These are phyloP conservation scores for Paecilomyces fulvus DNA, from an alignment of 2,329 filamentous ascomycete species.

Conservation along the genomic window DNA sequence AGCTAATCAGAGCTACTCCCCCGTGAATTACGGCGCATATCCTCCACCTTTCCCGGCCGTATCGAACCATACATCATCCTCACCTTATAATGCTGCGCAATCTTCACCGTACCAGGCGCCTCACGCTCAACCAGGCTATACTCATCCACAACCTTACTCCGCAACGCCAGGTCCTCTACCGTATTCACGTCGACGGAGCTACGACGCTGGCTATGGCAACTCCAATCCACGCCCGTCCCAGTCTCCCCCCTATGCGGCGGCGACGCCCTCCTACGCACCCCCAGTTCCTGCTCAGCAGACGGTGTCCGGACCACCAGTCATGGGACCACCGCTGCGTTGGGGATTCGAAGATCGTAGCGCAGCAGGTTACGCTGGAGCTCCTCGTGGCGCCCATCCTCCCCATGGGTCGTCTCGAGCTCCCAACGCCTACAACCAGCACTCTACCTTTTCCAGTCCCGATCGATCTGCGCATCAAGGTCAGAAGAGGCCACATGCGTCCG, in stretches of 20 bases:
- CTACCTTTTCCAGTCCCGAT: slow-evolving; percentile 5
- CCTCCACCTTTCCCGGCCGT: slow-evolving; percentile 16
- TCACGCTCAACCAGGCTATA: slow-evolving; percentile 15
- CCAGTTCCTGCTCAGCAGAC: slow-evolving; percentile 16
- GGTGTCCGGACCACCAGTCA: slow-evolving; percentile 31
- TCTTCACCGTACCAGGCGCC: slow-evolving; percentile 16
- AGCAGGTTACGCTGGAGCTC: slow-evolving; percentile 30
- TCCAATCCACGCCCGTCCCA: slow-evolving; percentile 1
- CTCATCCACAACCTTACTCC: slow-evolving; percentile 17
- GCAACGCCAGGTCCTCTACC: slow-evolving; percentile 11
- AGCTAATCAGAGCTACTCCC: slow-evolving; percentile 16
- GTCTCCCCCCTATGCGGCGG: slow-evolving; percentile 6
- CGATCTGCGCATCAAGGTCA: slow-evolving; percentile 15
- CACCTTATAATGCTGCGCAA: slow-evolving; percentile 8
- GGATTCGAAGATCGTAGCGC: slow-evolving; percentile 45
- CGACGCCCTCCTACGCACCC: slow-evolving; percentile 11
- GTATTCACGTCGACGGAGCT: slow-evolving; percentile 19
- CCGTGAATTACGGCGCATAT: slow-evolving; percentile 23
- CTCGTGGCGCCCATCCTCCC: slow-evolving; percentile 3
- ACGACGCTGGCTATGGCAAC: slow-evolving; percentile 16
- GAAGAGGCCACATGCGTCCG: slow-evolving; percentile 31
- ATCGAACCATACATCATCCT: slow-evolving; percentile 14
- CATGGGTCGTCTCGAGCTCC: slow-evolving; percentile 10
- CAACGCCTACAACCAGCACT: slow-evolving; percentile 15
- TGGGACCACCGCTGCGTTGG: slow-evolving; percentile 50